A percentile compares a stretch with the other conserved stretches of the same genome.
Conservation (phyloP, 2,329 filamentous ascomycete genomes). For the Fusarium pseudograminearum region DNA sequence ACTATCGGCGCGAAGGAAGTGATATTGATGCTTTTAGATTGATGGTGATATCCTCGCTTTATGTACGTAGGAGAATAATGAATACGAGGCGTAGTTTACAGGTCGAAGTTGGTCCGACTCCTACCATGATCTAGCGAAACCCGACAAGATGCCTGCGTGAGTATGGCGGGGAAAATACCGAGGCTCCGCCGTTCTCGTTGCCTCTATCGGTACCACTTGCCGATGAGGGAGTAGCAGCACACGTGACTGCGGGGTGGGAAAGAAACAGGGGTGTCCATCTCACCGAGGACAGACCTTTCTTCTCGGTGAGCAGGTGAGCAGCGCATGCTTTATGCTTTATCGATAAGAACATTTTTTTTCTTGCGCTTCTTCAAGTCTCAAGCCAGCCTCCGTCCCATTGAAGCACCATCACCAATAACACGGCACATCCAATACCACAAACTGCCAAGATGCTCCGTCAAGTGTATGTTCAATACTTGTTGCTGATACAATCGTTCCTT, state of each 20-base stretch:
- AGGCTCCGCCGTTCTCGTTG: slow-evolving; percentile 43
- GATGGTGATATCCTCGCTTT: slow-evolving; percentile 6
- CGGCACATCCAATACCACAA: slow-evolving; percentile 24
- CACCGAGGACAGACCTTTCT: slow-evolving; percentile 5
- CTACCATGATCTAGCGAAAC: slow-evolving; percentile 26
- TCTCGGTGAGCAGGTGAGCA: slow-evolving; percentile 29
- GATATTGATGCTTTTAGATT: not conserved
- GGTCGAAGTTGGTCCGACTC: slow-evolving; percentile 30
- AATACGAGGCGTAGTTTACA: slow-evolving; percentile 25
- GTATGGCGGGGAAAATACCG: slow-evolving; percentile 49
- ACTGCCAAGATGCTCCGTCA: slow-evolving; percentile 60
- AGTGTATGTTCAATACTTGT: slow-evolving; percentile 55
- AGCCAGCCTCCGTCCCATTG: slow-evolving; percentile 20
- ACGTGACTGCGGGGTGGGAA: slow-evolving; percentile 54
- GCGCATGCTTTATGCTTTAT: slow-evolving; percentile 47
- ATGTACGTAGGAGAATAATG: slow-evolving; percentile 3
- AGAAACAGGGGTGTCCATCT: slow-evolving; percentile 6
- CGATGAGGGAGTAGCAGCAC: slow-evolving; percentile 28
- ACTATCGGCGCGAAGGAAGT: not conserved
- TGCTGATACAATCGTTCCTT: not conserved
- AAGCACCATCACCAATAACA: slow-evolving; percentile 32
- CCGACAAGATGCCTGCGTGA: slow-evolving; percentile 20
- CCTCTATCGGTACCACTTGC: slow-evolving; percentile 28
- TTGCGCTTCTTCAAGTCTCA: slow-evolving; percentile 32
- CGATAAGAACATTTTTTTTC: slow-evolving; percentile 54